Percentiles rank a stretch among this genome's conserved stretches.
Conservation (phyloP, 1,284 basidiomycete genomes). For the Pascua guehoae region DNA sequence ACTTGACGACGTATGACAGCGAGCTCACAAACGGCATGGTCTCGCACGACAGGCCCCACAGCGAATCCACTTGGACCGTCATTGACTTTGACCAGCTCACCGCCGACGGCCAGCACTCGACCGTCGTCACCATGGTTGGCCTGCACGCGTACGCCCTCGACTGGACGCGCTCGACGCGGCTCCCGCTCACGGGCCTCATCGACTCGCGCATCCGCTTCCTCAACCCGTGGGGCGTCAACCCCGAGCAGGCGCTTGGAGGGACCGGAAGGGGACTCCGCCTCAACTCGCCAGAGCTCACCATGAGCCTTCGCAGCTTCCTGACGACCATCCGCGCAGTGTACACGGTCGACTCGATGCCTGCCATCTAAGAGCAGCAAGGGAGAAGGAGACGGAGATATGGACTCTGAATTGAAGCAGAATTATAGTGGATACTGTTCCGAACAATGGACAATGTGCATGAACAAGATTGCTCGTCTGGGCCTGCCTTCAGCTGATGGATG, state of each 20-base stretch:
- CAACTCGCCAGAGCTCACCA: slow-evolving; percentile 8
- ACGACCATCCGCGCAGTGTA: slow-evolving; percentile 12
- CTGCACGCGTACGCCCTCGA: slow-evolving; percentile 19
- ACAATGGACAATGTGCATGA: too few relatives aligned
- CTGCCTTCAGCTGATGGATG: too few relatives aligned
- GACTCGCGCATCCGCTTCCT: slow-evolving; percentile 4
- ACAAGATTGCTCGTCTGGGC: too few relatives aligned
- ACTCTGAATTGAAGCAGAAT: too few relatives aligned
- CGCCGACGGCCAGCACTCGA: slow-evolving; percentile 4
- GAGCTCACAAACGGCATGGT: slow-evolving; percentile 9
- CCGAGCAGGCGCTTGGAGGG: slow-evolving; percentile 10
- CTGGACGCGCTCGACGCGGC: slow-evolving; percentile 3
- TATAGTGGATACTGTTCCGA: too few relatives aligned
- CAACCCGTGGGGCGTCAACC: slow-evolving; percentile 25
- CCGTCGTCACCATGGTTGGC: slow-evolving; percentile 13
- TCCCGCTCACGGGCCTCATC: slow-evolving; percentile 4
- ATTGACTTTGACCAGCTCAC: slow-evolving; percentile 22
- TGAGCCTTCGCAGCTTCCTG: slow-evolving; percentile 13
- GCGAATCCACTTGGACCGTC: slow-evolving; percentile 11
- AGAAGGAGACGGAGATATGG: too few relatives aligned
- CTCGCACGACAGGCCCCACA: slow-evolving; percentile 6
- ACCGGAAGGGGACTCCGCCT: slow-evolving; percentile 3
- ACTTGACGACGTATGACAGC: slow-evolving; percentile 2
- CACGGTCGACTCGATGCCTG: slow-evolving; percentile 15
- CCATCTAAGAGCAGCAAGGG: neutral